These are phyloP conservation scores for Uronychia setigera DNA, from an alignment of 73 alveolate species.

Conservation along the genomic window DNA sequence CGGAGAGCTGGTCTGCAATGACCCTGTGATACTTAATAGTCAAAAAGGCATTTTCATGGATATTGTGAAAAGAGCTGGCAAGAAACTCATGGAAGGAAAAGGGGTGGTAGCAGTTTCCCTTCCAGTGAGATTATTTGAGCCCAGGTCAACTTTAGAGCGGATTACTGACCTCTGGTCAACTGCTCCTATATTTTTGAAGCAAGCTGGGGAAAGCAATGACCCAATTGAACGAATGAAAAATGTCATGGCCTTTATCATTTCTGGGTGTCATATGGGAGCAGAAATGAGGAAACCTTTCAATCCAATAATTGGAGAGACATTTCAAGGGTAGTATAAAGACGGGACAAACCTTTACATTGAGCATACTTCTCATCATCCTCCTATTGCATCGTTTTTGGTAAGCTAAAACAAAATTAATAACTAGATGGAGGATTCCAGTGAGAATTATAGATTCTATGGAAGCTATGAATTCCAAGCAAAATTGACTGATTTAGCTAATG, in stretches of 20 bases:
- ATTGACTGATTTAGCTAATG: conserved; percentile 40
- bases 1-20: conserved; percentile 77
- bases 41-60: conserved; percentile 80
- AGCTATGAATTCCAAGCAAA: conserved; percentile 46
- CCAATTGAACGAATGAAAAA: conserved; percentile 82
- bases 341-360: conserved; percentile 94
- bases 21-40: conserved; percentile 59
- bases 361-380: conserved; percentile 98
- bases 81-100: conserved; percentile 78
- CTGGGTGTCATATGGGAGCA: conserved; percentile 76
- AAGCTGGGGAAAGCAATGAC: conserved; percentile 63
- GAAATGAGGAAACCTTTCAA: conserved; percentile 93
- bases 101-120: conserved; percentile 74
- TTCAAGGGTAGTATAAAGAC: conserved; percentile 94
- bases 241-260: conserved; percentile 70
- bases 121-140: conserved; percentile 87
- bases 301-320: conserved; percentile 98
- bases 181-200: conserved; percentile 61
- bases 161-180: conserved; percentile 76
- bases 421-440: conserved; percentile 64
- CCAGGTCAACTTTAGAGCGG: conserved; percentile 73
- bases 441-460: conserved; percentile 34
- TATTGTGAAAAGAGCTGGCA: conserved; percentile 65
- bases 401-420: neutral
- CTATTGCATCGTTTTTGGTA: conserved; percentile 80